These are phyloP conservation scores for Clohesyomyces aquaticus DNA, from an alignment of 495 filamentous ascomycete species.

Conservation along the genomic window DNA sequence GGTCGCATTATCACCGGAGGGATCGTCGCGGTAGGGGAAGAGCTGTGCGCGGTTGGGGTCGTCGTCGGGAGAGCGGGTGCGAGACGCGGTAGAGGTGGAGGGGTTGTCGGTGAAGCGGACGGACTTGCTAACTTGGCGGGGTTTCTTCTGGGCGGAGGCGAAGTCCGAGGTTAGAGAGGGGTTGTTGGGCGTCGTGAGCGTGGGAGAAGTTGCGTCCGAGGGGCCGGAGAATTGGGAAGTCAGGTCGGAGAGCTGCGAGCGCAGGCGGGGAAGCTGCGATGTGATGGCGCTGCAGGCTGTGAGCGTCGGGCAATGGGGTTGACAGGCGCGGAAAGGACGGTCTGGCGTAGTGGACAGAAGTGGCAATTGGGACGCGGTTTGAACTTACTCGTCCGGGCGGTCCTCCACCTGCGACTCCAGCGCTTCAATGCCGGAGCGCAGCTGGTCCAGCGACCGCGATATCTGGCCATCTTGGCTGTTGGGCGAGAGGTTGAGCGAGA, in stretches of 20 bases:
- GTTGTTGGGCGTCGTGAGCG: conserved; percentile 67
- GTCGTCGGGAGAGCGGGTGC: conserved; percentile 58
- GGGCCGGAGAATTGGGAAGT: conserved; percentile 56
- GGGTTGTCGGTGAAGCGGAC: conserved; percentile 84
- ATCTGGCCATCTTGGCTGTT: conserved; percentile 89
- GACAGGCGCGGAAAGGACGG: neutral
- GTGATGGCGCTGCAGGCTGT: conserved; percentile 25
- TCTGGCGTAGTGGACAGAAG: neutral
- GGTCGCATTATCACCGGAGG: conserved; percentile 46
- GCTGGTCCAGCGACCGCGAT: conserved; percentile 81
- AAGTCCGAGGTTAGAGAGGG: conserved; percentile 68
- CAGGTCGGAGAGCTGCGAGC: conserved; percentile 61
- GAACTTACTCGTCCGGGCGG: conserved; percentile 58
- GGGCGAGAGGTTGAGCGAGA: conserved; percentile 76
- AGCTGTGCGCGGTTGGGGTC: conserved; percentile 61
- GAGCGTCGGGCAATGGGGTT: neutral
- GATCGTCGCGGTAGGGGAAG: conserved; percentile 69
- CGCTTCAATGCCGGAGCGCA: conserved; percentile 78
- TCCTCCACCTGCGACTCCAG: conserved; percentile 72
- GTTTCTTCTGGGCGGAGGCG: conserved; percentile 52
- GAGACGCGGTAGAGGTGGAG: conserved; percentile 55
- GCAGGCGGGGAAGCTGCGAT: conserved; percentile 46
- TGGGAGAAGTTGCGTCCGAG: conserved; percentile 51
- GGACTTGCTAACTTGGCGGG: conserved; percentile 62
- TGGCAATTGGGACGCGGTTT: neutral